Percentiles rank a stretch among this genome's conserved stretches.
These are phyloP conservation scores for Trichosporon coremiiforme DNA, from an alignment of 1,284 basidiomycete genomes.

Conservation along the genomic window DNA sequence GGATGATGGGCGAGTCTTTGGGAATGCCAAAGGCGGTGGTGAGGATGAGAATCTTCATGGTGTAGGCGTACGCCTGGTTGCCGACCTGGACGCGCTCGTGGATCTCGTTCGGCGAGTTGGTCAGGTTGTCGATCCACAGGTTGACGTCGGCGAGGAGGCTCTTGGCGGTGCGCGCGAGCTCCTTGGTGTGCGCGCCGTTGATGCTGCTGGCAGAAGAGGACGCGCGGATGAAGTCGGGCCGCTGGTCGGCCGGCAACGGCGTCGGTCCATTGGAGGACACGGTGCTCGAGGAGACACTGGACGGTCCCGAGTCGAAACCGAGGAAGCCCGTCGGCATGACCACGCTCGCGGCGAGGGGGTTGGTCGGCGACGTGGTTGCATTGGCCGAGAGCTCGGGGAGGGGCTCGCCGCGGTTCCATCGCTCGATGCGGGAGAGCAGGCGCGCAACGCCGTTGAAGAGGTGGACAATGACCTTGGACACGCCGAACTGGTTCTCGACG, in stretches of 20 bases:
- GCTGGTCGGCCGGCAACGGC: background rate
- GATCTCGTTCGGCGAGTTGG: slow-evolving; percentile 43
- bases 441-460: slow-evolving; percentile 47
- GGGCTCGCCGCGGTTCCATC: slow-evolving; percentile 24
- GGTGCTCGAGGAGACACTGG: slow-evolving; percentile 17
- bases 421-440: slow-evolving; percentile 41
- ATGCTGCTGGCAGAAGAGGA: background rate
- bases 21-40: slow-evolving; percentile 58
- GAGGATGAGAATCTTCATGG: slow-evolving; percentile 60
- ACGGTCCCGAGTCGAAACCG: slow-evolving; percentile 11
- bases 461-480: slow-evolving; percentile 53
- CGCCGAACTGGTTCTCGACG: slow-evolving; percentile 61
- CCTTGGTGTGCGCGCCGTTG: background rate
- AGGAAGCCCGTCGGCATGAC: background rate
- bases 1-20: slow-evolving; percentile 56
- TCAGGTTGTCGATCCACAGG: slow-evolving; percentile 50
- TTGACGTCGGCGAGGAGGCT: slow-evolving; percentile 52
- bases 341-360: slow-evolving; percentile 31
- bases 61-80: slow-evolving; percentile 55
- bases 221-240: background rate
- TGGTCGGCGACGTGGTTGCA: slow-evolving; percentile 41
- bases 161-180: slow-evolving; percentile 41
- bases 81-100: slow-evolving; percentile 57
- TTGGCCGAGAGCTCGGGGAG: slow-evolving; percentile 35
- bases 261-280: slow-evolving; percentile 5